phyloP scores from a whole-genome alignment of 2,329 filamentous ascomycete genomes.

The Neofusicoccum sp. region DNA sequence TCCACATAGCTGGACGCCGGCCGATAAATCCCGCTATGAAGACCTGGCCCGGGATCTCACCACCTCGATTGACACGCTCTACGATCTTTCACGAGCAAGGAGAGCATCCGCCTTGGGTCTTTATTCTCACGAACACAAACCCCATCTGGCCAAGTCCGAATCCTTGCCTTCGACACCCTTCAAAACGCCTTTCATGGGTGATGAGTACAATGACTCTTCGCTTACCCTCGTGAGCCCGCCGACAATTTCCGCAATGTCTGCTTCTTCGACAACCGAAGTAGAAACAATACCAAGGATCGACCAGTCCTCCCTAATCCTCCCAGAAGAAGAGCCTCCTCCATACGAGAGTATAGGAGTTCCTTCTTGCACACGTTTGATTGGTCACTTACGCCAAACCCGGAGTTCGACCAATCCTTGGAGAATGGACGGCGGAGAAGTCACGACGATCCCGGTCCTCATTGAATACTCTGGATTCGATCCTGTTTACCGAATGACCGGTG shows the following conservation, averaged over 20 bases:
- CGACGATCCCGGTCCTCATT: slow-evolving; percentile 62
- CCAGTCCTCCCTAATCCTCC: slow-evolving; percentile 44
- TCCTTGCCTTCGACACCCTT: slow-evolving; percentile 5
- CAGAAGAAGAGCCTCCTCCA: slow-evolving; percentile 51
- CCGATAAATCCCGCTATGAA: slow-evolving; percentile 73
- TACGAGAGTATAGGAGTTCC: slow-evolving; percentile 51
- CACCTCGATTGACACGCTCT: slow-evolving; percentile 76
- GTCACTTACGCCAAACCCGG: slow-evolving; percentile 38
- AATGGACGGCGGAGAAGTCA: slow-evolving; percentile 35
- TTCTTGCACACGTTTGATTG: slow-evolving; percentile 48
- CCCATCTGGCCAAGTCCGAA: slow-evolving; percentile 5
- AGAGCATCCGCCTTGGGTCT: slow-evolving; percentile 29
- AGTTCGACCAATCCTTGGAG: slow-evolving; percentile 42
- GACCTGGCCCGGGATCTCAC: slow-evolving; percentile 75
- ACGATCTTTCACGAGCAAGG: slow-evolving; percentile 72
- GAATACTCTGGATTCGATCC: slow-evolving; percentile 65
- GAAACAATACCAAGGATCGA: slow-evolving; percentile 45
- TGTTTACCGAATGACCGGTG: slow-evolving; percentile 50
- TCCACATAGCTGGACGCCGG: slow-evolving; percentile 54
- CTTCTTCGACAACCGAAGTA: not conserved
- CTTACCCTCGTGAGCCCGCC: slow-evolving; percentile 48
- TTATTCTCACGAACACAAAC: not conserved
- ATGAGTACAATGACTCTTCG: slow-evolving; percentile 41
- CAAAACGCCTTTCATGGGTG: slow-evolving; percentile 12
- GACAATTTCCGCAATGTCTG: slow-evolving; percentile 25